Percentiles rank a stretch among this genome's conserved stretches.
Conservation (phyloP, 2,329 filamentous ascomycete species). For the Tolypocladium cylindrosporum region DNA sequence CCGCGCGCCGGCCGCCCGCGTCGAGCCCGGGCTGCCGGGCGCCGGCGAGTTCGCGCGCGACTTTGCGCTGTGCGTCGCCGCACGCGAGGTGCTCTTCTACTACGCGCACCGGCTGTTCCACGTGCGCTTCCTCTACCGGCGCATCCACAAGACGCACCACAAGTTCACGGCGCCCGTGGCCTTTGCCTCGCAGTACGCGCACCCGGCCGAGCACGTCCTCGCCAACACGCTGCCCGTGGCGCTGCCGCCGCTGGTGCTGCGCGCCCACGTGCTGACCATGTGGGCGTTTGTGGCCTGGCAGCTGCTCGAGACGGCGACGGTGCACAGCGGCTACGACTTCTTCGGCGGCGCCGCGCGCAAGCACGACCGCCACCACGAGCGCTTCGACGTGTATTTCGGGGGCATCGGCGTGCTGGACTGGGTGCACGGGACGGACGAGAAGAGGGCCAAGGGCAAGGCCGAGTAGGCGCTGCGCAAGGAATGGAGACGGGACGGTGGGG, state of each 20-base stretch:
- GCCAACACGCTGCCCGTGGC: constrained; percentile 42
- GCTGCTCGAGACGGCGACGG: constrained; percentile 40
- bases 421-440: constrained; percentile 38
- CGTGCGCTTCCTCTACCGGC: constrained; percentile 33
- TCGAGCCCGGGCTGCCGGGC: constrained; percentile 9
- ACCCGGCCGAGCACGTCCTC: constrained; percentile 45
- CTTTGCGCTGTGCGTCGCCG: constrained; percentile 27
- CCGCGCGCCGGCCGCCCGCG: constrained; percentile 22
- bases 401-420: constrained; percentile 42
- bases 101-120: constrained; percentile 45
- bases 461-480: background rate
- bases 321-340: constrained; percentile 50
- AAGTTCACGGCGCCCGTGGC: constrained; percentile 44
- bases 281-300: constrained; percentile 38
- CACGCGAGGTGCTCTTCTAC: constrained; percentile 45
- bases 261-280: constrained; percentile 40
- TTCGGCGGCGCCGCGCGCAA: constrained; percentile 33
- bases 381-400: constrained; percentile 44
- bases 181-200: constrained; percentile 45
- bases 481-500: too few relatives aligned
- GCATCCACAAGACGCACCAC: constrained; percentile 47
- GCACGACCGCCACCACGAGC: constrained; percentile 49
- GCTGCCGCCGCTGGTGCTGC: constrained; percentile 35
- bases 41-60: constrained; percentile 25
- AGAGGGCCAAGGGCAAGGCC: constrained; percentile 2